These are phyloP conservation scores for Coemansia sp. DNA, from an alignment of 192 early-diverging fungal genomes.

Conservation along the genomic window DNA sequence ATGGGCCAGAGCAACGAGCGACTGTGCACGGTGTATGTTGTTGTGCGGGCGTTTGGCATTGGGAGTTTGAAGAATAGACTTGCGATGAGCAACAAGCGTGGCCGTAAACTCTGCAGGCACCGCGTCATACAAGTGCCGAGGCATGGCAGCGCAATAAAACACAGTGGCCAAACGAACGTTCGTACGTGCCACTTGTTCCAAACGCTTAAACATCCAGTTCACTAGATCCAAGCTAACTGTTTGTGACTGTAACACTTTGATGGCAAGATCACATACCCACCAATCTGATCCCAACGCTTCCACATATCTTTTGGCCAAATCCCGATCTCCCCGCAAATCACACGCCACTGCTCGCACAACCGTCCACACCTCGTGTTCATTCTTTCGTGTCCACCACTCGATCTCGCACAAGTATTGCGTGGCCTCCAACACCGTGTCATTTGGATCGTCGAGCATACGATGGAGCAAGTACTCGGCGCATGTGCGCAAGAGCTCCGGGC, in stretches of 20 bases:
- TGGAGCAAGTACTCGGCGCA: slow-evolving; percentile 15
- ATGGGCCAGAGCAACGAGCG: slow-evolving; percentile 12
- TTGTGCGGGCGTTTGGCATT: not conserved
- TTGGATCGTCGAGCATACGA: not conserved
- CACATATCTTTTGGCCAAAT: not conserved
- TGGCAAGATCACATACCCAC: not conserved
- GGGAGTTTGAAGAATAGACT: not conserved
- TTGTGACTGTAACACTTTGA: slow-evolving; percentile 4
- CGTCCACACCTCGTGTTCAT: slow-evolving; percentile 11
- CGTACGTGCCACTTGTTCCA: not conserved
- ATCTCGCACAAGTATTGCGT: slow-evolving; percentile 18
- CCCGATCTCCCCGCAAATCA: slow-evolving; percentile 4
- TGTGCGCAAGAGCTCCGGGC: slow-evolving; percentile 9
- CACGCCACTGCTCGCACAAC: slow-evolving; percentile 14
- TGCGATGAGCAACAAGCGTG: not conserved
- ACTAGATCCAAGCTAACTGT: not conserved
- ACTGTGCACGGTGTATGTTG: not conserved
- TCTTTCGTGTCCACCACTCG: slow-evolving; percentile 16
- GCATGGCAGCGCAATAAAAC: slow-evolving; percentile 17
- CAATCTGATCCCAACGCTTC: not conserved
- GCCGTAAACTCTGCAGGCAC: slow-evolving; percentile 4
- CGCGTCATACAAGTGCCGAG: not conserved
- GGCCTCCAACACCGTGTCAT: not conserved
- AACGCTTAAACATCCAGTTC: not conserved
- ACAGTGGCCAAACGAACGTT: slow-evolving; percentile 7